phyloP scores from a whole-genome alignment of 768 basidiomycete species.

The Pholiota conissans region DNA sequence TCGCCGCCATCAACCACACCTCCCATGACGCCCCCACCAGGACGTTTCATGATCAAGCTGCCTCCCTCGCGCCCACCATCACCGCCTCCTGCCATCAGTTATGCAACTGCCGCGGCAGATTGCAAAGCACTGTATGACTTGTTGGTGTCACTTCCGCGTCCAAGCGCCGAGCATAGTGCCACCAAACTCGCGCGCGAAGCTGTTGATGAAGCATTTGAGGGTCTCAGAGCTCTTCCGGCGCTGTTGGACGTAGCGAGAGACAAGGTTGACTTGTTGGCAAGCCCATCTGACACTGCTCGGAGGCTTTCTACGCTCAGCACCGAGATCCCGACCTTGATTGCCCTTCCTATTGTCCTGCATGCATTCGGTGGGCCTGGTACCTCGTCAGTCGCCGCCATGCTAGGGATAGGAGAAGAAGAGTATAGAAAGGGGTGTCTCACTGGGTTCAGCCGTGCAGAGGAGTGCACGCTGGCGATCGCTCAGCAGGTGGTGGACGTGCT shows the following conservation, averaged over 20 bases:
- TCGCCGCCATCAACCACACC: slow-evolving; percentile 43
- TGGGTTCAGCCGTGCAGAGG: slow-evolving; percentile 79
- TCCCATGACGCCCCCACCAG: slow-evolving; percentile 54
- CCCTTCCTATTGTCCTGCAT: slow-evolving; percentile 66
- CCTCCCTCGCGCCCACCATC: slow-evolving; percentile 70
- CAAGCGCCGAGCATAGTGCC: slow-evolving; percentile 44
- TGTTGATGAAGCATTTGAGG: slow-evolving; percentile 76
- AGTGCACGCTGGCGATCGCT: slow-evolving; percentile 61
- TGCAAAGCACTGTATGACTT: slow-evolving; percentile 63
- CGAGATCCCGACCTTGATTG: slow-evolving; percentile 73
- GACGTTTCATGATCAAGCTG: slow-evolving; percentile 66
- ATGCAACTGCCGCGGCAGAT: slow-evolving; percentile 53
- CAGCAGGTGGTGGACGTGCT: slow-evolving; percentile 56
- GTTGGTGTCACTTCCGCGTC: slow-evolving; percentile 60
- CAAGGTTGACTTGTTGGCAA: slow-evolving; percentile 15
- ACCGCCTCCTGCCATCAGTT: slow-evolving; percentile 38
- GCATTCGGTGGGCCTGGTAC: slow-evolving; percentile 35
- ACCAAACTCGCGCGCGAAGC: slow-evolving; percentile 72
- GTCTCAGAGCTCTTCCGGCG: slow-evolving; percentile 53
- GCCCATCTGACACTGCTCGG: slow-evolving; percentile 30
- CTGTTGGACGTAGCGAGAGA: slow-evolving; percentile 52
- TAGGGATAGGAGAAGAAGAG: slow-evolving; percentile 59
- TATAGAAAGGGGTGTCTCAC: slow-evolving; percentile 70
- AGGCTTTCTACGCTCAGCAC: slow-evolving; percentile 56
- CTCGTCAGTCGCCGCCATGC: slow-evolving; percentile 49